Evolutionary conservation across 2,329 filamentous ascomycete genomes (phyloP).

Genomic region (Scytalidium sp.): DNA sequence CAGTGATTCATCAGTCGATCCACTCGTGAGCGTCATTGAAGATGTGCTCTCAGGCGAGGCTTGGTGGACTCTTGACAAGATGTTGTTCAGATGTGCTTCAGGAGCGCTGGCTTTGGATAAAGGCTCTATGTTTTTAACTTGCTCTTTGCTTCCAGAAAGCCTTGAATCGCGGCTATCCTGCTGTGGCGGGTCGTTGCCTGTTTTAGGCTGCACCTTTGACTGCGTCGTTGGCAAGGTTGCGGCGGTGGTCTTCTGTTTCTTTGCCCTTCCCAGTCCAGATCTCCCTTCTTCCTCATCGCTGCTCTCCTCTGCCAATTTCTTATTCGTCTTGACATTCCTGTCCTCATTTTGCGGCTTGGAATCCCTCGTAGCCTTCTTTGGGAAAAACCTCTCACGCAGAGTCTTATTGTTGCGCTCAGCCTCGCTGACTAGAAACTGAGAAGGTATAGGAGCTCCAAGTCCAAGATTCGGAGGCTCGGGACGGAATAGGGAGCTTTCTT

Average conservation of each 20-base stretch:
- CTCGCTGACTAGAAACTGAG: constrained; percentile 24
- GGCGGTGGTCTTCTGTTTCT: constrained; percentile 22
- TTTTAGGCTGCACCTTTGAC: neutral
- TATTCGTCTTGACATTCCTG: constrained; percentile 27
- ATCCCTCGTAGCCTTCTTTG: constrained; percentile 24
- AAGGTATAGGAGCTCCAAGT: constrained; percentile 27
- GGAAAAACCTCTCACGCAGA: constrained; percentile 28
- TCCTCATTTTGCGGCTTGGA: constrained; percentile 30
- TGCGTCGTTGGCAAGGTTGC: neutral
- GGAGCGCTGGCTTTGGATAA: neutral
- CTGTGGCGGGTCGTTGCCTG: too few relatives aligned
- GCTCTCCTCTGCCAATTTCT: constrained; percentile 22
- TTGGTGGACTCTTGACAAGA: neutral
- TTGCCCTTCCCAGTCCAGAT: constrained; percentile 28
- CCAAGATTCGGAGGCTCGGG: constrained; percentile 25
- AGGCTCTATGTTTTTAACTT: neutral
- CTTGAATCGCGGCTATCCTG: neutral
- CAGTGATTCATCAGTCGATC: neutral
- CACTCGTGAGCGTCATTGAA: neutral
- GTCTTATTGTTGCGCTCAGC: constrained; percentile 26
- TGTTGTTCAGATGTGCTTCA: neutral
- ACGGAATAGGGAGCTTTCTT: constrained; percentile 26
- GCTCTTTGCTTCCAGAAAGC: neutral
- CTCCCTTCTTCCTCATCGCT: constrained; percentile 33
- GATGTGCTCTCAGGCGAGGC: neutral